These are phyloP conservation scores for Colletotrichum nymphaeae DNA, from an alignment of 2,329 filamentous ascomycete species.

Conservation along the genomic window DNA sequence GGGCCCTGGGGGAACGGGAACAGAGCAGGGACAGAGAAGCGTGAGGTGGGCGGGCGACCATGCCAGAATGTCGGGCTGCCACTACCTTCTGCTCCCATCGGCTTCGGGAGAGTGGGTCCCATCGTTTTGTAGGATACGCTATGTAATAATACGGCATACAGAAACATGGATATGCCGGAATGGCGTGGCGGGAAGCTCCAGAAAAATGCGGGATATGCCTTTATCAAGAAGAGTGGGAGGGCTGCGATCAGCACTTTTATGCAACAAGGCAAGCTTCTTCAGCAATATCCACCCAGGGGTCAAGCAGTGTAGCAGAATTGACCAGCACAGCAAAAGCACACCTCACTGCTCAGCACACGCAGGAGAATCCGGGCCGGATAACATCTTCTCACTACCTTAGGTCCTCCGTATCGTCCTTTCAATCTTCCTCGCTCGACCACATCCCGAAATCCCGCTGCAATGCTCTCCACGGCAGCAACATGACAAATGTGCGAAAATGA, in stretches of 20 bases:
- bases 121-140: background rate
- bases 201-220: conserved; percentile 19
- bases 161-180: conserved; percentile 30
- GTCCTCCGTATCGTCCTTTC: background rate
- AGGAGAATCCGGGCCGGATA: background rate
- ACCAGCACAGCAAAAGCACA: background rate
- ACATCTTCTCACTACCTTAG: background rate
- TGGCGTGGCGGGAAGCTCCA: conserved; percentile 20
- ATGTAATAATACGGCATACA: background rate
- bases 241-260: conserved; percentile 25
- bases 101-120: background rate
- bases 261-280: conserved; percentile 34
- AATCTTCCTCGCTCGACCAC: background rate
- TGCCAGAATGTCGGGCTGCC: conserved; percentile 15
- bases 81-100: conserved; percentile 12
- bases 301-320: conserved; percentile 16
- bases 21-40: conserved; percentile 26
- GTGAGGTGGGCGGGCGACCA: conserved; percentile 31
- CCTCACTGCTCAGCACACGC: too few relatives aligned
- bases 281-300: conserved; percentile 28
- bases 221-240: background rate
- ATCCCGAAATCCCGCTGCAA: background rate
- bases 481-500: conserved; percentile 18
- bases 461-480: background rate
- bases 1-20: background rate